Evolutionary conservation across 441 rosid genomes (phyloP).

Genomic region (Gossypium trilobum): DNA sequence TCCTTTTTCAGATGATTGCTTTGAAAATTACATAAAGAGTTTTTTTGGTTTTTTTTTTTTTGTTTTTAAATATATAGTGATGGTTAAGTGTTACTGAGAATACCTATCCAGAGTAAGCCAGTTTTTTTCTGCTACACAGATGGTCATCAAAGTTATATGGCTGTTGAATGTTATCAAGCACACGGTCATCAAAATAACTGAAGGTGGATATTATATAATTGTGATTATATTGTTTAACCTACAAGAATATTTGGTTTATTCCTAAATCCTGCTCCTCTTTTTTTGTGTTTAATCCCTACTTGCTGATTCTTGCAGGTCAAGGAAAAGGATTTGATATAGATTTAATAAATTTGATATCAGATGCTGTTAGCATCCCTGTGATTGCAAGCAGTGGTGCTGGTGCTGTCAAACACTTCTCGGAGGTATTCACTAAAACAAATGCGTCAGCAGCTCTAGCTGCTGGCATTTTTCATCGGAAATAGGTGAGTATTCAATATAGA

Average conservation of each 20-base stretch:
- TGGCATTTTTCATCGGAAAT: slow-evolving; percentile 92
- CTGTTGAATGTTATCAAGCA: no score
- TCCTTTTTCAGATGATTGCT: neutral
- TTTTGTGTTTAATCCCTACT: neutral
- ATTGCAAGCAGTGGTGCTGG: slow-evolving; percentile 98
- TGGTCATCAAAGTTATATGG: neutral
- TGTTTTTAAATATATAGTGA: neutral
- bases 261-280: neutral
- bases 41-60: neutral
- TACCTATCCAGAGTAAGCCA: neutral
- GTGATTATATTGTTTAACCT: neutral
- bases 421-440: slow-evolving; percentile 63
- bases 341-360: slow-evolving; percentile 64
- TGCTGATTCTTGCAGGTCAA: slow-evolving; percentile 52
- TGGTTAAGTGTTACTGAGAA: neutral
- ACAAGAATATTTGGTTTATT: slow-evolving; percentile 1
- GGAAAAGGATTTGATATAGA: slow-evolving; percentile 84
- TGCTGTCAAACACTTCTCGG: slow-evolving; percentile 60
- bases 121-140: neutral
- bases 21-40: neutral
- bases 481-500: slow-evolving; percentile 34
- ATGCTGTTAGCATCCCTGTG: slow-evolving; percentile 80
- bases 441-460: slow-evolving; percentile 97
- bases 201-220: neutral
- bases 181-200: neutral